Evolutionary conservation across 2,329 filamentous ascomycete species (phyloP).

Genomic region (Colletotrichum incanum): DNA sequence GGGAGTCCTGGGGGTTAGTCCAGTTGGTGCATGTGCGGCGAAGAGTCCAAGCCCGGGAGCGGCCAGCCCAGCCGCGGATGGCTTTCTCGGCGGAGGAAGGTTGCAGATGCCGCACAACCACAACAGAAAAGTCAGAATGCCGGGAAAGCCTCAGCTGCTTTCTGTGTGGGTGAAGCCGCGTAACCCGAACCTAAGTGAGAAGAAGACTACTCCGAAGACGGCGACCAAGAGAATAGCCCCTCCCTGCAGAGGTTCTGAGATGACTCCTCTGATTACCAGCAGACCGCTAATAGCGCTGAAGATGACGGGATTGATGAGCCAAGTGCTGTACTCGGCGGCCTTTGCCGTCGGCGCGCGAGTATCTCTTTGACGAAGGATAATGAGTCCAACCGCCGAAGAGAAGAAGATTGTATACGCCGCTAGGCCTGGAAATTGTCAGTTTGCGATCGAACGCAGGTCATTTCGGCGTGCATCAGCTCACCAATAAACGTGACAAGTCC

Average conservation of each 20-base stretch:
- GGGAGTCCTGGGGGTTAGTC: not conserved
- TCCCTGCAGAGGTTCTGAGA: slow-evolving; percentile 49
- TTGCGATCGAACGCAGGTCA: not conserved
- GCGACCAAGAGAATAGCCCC: slow-evolving; percentile 49
- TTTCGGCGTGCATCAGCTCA: slow-evolving; percentile 1
- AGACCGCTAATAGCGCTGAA: slow-evolving; percentile 48
- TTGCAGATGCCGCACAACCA: slow-evolving; percentile 19
- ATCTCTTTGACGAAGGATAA: slow-evolving; percentile 46
- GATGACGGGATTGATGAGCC: slow-evolving; percentile 47
- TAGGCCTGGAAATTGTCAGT: slow-evolving; percentile 43
- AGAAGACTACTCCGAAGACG: slow-evolving; percentile 47
- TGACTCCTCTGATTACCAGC: slow-evolving; percentile 49
- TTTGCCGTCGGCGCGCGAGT: slow-evolving; percentile 38
- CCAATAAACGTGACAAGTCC: slow-evolving; percentile 48
- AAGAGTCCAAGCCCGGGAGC: slow-evolving; percentile 2
- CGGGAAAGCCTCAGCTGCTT: slow-evolving; percentile 19
- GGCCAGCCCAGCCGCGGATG: not conserved
- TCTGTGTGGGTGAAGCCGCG: slow-evolving; percentile 42
- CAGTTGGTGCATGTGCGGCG: not conserved
- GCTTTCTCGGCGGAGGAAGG: not conserved
- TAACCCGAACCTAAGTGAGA: slow-evolving; percentile 46
- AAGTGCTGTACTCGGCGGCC: slow-evolving; percentile 45
- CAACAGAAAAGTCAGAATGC: not conserved
- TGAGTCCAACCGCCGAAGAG: slow-evolving; percentile 48
- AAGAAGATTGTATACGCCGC: slow-evolving; percentile 48